Percentiles rank a stretch among this genome's conserved stretches.
These are phyloP conservation scores for Irpex lacteus DNA, from an alignment of 1,284 basidiomycete species.

Conservation along the genomic window DNA sequence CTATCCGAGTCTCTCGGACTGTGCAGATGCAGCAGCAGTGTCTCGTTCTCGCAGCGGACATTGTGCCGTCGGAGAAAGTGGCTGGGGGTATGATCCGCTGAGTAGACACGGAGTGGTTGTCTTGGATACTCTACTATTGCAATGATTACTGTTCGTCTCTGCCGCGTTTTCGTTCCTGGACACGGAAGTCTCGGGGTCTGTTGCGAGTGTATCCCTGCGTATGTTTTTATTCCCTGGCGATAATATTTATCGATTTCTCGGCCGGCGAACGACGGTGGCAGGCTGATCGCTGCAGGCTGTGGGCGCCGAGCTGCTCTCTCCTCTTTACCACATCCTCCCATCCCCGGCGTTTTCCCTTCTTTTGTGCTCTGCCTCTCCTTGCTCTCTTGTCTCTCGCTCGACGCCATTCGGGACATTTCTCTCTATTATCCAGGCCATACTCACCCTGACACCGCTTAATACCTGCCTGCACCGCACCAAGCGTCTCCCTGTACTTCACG, in stretches of 20 bases:
- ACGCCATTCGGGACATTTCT: background rate
- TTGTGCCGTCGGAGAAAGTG: background rate
- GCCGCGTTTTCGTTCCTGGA: background rate
- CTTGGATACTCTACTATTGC: constrained; percentile 1
- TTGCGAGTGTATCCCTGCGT: background rate
- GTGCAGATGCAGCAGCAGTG: background rate
- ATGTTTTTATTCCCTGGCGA: background rate
- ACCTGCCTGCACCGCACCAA: background rate
- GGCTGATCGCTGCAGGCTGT: background rate
- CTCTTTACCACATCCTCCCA: background rate
- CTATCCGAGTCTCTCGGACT: background rate
- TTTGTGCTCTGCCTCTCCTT: constrained; percentile 1
- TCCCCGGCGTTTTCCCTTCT: background rate
- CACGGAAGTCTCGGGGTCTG: background rate
- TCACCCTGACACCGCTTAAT: background rate
- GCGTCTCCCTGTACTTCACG: constrained; percentile 1
- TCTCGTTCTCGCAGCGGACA: background rate
- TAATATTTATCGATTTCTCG: background rate
- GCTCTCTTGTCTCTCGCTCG: background rate
- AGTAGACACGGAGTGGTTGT: constrained; percentile 3
- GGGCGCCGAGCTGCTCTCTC: background rate
- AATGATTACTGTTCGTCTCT: background rate
- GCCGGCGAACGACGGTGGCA: background rate
- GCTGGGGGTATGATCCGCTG: background rate
- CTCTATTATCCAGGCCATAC: background rate